phyloP scores from a whole-genome alignment of 148 eudicot genomes.

The Rheum nobile region DNA sequence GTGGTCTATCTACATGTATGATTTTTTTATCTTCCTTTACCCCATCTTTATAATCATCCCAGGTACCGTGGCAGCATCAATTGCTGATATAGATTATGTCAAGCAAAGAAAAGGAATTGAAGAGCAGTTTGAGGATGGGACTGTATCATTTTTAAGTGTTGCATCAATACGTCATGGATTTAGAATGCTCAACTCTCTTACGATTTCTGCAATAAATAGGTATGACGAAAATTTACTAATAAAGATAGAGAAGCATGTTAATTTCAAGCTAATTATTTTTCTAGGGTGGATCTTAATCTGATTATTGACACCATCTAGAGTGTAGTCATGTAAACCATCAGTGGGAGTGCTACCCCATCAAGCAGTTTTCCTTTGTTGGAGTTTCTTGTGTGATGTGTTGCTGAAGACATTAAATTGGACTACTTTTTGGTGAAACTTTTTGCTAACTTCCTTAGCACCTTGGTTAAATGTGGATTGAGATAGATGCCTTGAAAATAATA shows the following conservation, averaged over 20 bases:
- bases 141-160: conserved; percentile 73
- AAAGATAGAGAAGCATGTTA: not conserved
- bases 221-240: conserved; percentile 10
- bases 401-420: not conserved
- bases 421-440: not conserved
- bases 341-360: not conserved
- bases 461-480: not conserved
- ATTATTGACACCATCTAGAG: not conserved
- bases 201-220: conserved; percentile 56
- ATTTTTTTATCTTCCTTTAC: not conserved
- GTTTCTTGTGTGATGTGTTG: not conserved
- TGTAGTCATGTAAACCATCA: not conserved
- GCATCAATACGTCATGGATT: conserved; percentile 82
- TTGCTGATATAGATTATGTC: conserved; percentile 84
- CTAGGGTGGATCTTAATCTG: not conserved
- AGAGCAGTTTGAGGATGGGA: conserved; percentile 88
- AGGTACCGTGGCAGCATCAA: conserved; percentile 96
- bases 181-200: conserved; percentile 44
- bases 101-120: conserved; percentile 74
- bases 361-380: not conserved
- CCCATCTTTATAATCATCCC: conserved; percentile 12
- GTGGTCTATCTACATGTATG: not conserved
- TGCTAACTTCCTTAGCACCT: not conserved
- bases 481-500: not conserved
- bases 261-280: not conserved